These are phyloP conservation scores for Tetrapyrgos nigripes DNA, from an alignment of 1,284 basidiomycete genomes.

Conservation along the genomic window DNA sequence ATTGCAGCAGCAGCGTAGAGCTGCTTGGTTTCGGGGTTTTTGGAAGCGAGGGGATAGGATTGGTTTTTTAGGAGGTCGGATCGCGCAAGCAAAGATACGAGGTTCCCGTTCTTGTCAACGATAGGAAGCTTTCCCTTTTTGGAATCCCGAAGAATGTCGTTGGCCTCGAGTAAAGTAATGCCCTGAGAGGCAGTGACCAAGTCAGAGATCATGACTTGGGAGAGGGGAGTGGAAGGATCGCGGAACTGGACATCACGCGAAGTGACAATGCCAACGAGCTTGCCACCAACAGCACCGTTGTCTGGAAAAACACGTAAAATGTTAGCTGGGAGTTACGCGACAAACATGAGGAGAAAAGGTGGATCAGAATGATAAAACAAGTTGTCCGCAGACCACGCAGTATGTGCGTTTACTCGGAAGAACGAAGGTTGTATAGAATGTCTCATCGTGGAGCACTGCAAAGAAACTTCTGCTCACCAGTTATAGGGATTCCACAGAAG, in stretches of 20 bases:
- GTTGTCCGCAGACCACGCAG: slow-evolving; percentile 75
- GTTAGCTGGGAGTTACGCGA: slow-evolving; percentile 23
- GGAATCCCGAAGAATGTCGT: slow-evolving; percentile 93
- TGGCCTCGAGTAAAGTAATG: slow-evolving; percentile 91
- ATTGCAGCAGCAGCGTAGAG: slow-evolving; percentile 97
- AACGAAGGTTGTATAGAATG: slow-evolving; percentile 81
- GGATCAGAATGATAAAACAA: slow-evolving; percentile 44
- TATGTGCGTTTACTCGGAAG: slow-evolving; percentile 80
- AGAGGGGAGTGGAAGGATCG: slow-evolving; percentile 68
- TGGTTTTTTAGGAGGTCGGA: slow-evolving; percentile 99
- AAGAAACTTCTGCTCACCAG: slow-evolving; percentile 64
- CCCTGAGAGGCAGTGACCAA: slow-evolving; percentile 87
- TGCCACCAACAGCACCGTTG: slow-evolving; percentile 86
- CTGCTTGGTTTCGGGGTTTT: slow-evolving; percentile 93
- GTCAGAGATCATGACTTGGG: slow-evolving; percentile 90
- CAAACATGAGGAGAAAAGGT: slow-evolving; percentile 14
- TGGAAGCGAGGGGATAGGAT: slow-evolving; percentile 95
- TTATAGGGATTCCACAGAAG: slow-evolving; percentile 98
- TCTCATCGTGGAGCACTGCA: slow-evolving; percentile 52
- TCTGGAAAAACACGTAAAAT: slow-evolving; percentile 56
- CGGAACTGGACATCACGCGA: slow-evolving; percentile 97
- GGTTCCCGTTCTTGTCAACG: slow-evolving; percentile 76
- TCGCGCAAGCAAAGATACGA: slow-evolving; percentile 90
- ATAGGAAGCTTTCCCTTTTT: slow-evolving; percentile 99
- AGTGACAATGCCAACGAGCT: slow-evolving; percentile 96